These are phyloP conservation scores for Gypsophila paniculata DNA, from an alignment of 179 eudicot genomes.

Conservation along the genomic window DNA sequence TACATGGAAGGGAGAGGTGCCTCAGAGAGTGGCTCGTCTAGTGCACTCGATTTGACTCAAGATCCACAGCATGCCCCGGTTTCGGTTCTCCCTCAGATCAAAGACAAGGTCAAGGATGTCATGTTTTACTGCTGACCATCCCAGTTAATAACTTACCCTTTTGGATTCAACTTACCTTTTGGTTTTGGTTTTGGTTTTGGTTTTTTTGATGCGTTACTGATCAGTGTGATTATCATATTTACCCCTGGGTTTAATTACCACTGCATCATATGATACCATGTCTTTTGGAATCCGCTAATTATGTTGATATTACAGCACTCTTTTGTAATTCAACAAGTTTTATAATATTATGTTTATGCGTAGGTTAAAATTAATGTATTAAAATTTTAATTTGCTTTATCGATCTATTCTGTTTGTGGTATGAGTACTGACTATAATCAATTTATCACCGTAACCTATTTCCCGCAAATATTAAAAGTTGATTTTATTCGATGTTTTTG, in stretches of 20 bases:
- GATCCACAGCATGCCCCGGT: constrained; percentile 14
- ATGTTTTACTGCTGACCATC: neutral
- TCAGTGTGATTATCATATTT: neutral
- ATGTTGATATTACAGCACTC: neutral
- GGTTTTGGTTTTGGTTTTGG: no score
- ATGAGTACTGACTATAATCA: no score
- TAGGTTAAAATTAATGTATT: no score
- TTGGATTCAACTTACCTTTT: no score
- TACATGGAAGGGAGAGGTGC: constrained; percentile 45
- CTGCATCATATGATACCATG: neutral
- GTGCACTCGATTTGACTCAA: constrained; percentile 24
- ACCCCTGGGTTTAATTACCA: neutral
- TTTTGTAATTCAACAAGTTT: no score
- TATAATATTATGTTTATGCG: no score
- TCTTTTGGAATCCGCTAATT: neutral
- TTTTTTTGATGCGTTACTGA: neutral
- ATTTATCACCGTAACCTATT: no score
- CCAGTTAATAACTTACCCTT: neutral
- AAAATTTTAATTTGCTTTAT: no score
- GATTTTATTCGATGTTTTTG: no score
- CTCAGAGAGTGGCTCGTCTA: constrained; percentile 47
- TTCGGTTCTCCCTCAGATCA: constrained; percentile 38
- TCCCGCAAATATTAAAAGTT: no score
- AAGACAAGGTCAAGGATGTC: constrained; percentile 35
- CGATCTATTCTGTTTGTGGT: no score